Evolutionary conservation across 345 rosid species (phyloP).

Genomic region (Trapa bicornis): DNA sequence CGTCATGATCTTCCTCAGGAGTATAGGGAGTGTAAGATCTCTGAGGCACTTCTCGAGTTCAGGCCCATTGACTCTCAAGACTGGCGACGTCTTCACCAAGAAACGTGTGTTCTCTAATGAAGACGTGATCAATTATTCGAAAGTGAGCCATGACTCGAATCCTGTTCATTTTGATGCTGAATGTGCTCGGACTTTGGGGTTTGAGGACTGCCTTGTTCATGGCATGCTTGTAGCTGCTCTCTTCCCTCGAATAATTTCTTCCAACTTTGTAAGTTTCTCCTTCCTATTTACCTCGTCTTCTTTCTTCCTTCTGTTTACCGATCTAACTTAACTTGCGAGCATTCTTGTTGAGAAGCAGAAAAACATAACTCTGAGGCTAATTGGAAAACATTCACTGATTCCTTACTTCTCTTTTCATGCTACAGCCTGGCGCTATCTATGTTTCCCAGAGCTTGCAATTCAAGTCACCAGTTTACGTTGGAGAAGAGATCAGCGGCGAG

Average conservation of each 20-base stretch:
- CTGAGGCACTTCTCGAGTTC: conserved; percentile 35
- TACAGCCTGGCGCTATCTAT: conserved; percentile 80
- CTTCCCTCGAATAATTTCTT: conserved; percentile 68
- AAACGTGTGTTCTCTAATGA: conserved; percentile 47
- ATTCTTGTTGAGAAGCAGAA: background rate
- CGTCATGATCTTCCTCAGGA: conserved; percentile 6
- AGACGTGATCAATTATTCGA: conserved; percentile 56
- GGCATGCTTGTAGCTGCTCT: conserved; percentile 84
- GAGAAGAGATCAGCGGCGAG: conserved; percentile 50
- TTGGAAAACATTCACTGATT: background rate
- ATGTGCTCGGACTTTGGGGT: conserved; percentile 45
- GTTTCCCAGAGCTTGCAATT: conserved; percentile 72
- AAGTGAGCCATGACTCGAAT: conserved; percentile 61
- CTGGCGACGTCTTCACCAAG: conserved; percentile 49
- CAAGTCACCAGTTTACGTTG: conserved; percentile 57
- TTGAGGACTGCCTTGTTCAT: conserved; percentile 61
- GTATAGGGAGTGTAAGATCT: conserved; percentile 10
- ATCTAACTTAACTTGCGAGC: background rate
- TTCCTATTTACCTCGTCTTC: background rate
- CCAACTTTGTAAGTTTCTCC: conserved; percentile 50
- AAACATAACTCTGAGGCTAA: background rate
- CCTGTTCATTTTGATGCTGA: conserved; percentile 66
- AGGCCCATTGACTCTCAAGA: conserved; percentile 23
- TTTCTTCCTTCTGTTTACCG: background rate
- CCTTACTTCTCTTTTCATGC: background rate